These are phyloP conservation scores for Penicillium tannophilum DNA, from an alignment of 495 filamentous ascomycete species.

Conservation along the genomic window DNA sequence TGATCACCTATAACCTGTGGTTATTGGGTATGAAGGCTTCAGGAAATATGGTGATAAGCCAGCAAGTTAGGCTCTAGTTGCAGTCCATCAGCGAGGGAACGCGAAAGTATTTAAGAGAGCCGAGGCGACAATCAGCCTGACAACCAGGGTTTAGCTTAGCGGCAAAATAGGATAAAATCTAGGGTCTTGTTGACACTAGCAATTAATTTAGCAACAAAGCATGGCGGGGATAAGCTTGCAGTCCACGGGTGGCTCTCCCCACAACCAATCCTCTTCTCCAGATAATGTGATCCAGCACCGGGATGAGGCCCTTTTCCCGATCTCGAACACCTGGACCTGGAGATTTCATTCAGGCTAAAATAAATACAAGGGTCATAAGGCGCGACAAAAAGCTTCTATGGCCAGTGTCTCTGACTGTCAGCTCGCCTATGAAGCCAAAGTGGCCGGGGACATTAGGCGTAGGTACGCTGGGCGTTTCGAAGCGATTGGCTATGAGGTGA, in stretches of 20 bases:
- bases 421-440: background rate
- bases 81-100: background rate
- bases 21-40: background rate
- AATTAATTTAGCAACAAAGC: background rate
- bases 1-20: background rate
- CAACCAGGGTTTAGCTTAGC: background rate
- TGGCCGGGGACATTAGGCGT: background rate
- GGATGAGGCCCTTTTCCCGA: background rate
- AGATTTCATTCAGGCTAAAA: slow-evolving; percentile 3
- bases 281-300: too few relatives aligned
- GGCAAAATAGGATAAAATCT: slow-evolving; percentile 23
- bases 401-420: background rate
- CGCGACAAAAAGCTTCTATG: background rate
- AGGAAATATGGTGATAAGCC: background rate
- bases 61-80: background rate
- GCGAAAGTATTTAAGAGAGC: slow-evolving; percentile 1
- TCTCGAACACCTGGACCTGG: background rate
- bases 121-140: background rate
- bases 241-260: background rate
- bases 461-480: background rate
- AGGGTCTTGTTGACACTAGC: background rate
- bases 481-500: background rate
- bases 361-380: background rate
- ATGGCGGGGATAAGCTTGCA: background rate
- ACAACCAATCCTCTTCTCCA: too few relatives aligned